Conservation (phyloP, 139 green algal species). For the Chlamydomonas sp. region DNA sequence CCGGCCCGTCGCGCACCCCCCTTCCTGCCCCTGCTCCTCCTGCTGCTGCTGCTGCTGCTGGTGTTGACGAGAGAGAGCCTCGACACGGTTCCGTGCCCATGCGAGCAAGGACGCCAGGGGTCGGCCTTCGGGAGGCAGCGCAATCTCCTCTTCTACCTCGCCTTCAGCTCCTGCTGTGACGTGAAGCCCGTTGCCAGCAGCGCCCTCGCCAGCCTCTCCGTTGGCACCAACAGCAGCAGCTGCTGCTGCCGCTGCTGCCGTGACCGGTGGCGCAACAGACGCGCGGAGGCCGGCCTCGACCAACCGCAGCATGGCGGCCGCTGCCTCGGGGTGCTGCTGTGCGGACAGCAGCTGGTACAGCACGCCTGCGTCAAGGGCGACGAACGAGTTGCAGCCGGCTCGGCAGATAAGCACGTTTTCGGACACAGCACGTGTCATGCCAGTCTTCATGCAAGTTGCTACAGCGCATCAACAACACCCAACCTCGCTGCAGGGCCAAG, state of each 20-base stretch:
- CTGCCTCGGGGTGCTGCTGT: not conserved
- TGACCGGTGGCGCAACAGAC: not conserved
- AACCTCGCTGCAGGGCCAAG: too few species aligned
- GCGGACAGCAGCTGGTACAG: not conserved
- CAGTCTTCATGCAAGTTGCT: too few species aligned
- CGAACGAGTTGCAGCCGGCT: not conserved
- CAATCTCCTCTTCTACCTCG: not conserved
- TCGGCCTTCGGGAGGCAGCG: conserved; percentile 1
- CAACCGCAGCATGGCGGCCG: not conserved
- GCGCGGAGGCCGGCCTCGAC: conserved; percentile 10
- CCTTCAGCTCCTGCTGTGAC: not conserved
- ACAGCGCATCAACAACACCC: too few species aligned
- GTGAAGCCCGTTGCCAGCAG: not conserved
- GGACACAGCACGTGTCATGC: too few species aligned
- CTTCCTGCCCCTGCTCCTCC: too few species aligned
- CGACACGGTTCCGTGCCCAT: not conserved
- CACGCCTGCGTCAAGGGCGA: not conserved
- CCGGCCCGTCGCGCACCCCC: too few species aligned
- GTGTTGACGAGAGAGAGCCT: too few species aligned
- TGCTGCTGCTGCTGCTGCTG: too few species aligned
- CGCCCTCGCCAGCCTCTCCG: not conserved
- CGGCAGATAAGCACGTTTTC: too few species aligned
- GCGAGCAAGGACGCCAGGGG: not conserved
- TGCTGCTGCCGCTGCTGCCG: not conserved
- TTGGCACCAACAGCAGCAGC: not conserved